Evolutionary conservation across 305 asterid genomes (phyloP), one percentile per base, ranked within the genome.

Genomic region (Solanum hybrid): DNA sequence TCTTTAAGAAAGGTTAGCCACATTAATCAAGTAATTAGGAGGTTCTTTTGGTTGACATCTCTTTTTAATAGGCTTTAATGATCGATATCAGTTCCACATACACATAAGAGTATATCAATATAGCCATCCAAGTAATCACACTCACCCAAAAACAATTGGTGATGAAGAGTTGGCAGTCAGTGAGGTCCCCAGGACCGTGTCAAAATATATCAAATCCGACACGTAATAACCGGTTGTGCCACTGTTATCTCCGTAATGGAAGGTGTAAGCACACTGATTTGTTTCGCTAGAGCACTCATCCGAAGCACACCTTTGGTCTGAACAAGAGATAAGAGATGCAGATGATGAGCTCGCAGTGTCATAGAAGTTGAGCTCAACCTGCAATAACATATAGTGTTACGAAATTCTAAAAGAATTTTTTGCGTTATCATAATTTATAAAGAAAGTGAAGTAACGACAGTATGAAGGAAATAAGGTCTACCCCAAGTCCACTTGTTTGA

Each of bases 101-200:
- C 22, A 36, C 22, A 78, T 7, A 6, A 36, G 32, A n/a, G 85
- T 78, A 37, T 24, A 36, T 78, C 34, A 9, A 78, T 78, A 78
- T 11, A 78, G 60, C 42, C 85, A 36, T n/a, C 60, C 10, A 37
- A 38, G 86, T 26, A 10, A 82, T 86, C 87, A 84, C n/a, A 89
- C 98, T 93, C 92, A 97, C 99, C 99, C 99, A 60, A 97, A 97
- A 75, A 95, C 93, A 89, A 97, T 92, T 86, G 98, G 93, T 87
- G 98, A 95, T 26, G 99, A 94, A 77, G 98, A 94, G 92, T 96
- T 97, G 89, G 95, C 94, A 87, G 91, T 89, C 73, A 93, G 80
- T 69, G 98, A 93, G 92, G 94, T 76, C 26, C 95, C 98, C 91
- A 95, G 31, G 78, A 96, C 91, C 10, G 97, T 91, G 93, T 96